Conservation (phyloP, 768 basidiomycete genomes). For the Melanogaster broomeanus region DNA sequence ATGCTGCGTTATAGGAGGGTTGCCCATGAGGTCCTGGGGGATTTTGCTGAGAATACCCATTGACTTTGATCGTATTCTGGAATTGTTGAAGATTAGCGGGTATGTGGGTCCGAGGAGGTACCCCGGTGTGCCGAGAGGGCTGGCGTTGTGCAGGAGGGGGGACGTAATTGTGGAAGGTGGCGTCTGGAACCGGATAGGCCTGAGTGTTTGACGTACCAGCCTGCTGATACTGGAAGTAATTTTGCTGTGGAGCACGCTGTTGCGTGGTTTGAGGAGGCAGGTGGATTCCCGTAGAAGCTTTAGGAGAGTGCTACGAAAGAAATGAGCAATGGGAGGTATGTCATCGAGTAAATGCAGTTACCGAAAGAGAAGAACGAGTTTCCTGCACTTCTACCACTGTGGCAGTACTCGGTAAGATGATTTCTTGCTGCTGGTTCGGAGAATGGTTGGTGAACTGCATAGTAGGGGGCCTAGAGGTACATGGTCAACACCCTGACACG, state of each 20-base stretch:
- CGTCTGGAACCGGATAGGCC: background rate
- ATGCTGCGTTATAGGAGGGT: background rate
- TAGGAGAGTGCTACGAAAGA: slow-evolving; percentile 11
- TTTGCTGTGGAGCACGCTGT: background rate
- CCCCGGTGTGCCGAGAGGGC: background rate
- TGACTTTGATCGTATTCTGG: background rate
- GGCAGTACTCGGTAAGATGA: slow-evolving; percentile 34
- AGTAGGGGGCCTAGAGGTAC: slow-evolving; percentile 10
- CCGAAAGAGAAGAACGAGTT: slow-evolving; percentile 10
- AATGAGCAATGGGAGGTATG: slow-evolving; percentile 5
- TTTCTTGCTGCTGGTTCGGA: slow-evolving; percentile 14
- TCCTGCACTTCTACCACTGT: slow-evolving; percentile 36
- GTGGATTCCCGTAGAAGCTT: background rate
- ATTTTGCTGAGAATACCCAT: slow-evolving; percentile 11
- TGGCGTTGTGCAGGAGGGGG: background rate
- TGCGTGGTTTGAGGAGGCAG: slow-evolving; percentile 8
- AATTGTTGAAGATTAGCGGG: background rate
- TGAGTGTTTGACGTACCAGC: background rate
- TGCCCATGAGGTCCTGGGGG: background rate
- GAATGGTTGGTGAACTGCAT: slow-evolving; percentile 14
- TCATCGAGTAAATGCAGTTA: slow-evolving; percentile 8
- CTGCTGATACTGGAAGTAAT: background rate
- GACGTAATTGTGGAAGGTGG: slow-evolving; percentile 4
- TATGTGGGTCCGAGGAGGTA: background rate
- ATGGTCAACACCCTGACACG: background rate